Evolutionary conservation across 192 early-diverging fungal genomes (phyloP).

Genomic region (Gamsiella multidivaricata): DNA sequence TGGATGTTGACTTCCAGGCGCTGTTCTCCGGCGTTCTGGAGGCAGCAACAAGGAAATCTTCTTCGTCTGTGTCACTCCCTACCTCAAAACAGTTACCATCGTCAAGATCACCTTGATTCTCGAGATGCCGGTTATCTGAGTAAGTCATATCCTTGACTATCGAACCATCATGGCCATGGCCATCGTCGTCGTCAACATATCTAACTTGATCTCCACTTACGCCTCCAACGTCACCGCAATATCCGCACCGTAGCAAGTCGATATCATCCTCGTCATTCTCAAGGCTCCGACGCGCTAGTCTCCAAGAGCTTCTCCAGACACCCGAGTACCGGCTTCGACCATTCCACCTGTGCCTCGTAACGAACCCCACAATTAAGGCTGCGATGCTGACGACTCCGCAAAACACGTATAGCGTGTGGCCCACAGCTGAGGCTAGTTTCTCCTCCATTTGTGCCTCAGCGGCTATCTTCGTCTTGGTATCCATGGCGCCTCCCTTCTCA

Average conservation of each 20-base stretch:
- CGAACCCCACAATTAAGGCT: slow-evolving; percentile 14
- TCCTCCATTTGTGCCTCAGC: slow-evolving; percentile 6
- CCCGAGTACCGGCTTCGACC: slow-evolving; percentile 21
- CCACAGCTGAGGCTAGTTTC: not conserved
- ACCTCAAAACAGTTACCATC: not conserved
- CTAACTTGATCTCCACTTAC: too few relatives aligned
- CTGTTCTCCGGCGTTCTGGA: not conserved
- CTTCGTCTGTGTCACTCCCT: slow-evolving; percentile 18
- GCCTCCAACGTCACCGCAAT: not conserved
- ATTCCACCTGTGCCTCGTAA: slow-evolving; percentile 17
- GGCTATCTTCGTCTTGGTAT: not conserved
- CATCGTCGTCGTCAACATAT: not conserved
- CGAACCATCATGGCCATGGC: not conserved
- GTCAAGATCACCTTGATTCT: not conserved
- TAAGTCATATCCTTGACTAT: too few relatives aligned
- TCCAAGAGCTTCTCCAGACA: not conserved
- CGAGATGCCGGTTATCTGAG: not conserved
- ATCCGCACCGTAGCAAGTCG: slow-evolving; percentile 3
- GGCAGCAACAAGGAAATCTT: slow-evolving; percentile 4
- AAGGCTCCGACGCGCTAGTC: not conserved
- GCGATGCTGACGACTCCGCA: slow-evolving; percentile 16
- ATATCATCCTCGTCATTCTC: slow-evolving; percentile 18
- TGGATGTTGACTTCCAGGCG: not conserved
- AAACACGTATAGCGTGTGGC: slow-evolving; percentile 22
- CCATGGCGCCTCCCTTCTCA: not conserved